Conservation (phyloP, 1,139 yeast species). For the Pichia sp. region DNA sequence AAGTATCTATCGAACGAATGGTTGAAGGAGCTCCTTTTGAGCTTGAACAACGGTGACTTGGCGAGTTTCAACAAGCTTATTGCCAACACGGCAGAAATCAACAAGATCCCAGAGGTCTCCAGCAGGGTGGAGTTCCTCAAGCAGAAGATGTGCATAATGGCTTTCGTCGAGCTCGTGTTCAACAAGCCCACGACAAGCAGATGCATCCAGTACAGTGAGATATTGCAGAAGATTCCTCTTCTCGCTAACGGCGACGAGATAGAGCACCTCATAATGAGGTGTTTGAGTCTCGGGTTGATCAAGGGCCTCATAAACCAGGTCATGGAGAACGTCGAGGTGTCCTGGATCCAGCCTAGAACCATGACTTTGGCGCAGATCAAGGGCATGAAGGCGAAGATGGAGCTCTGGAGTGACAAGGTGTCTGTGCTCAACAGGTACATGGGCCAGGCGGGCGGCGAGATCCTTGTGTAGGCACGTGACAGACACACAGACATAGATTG, state of each 20-base stretch:
- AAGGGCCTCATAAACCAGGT: constrained; percentile 89
- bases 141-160: constrained; percentile 90
- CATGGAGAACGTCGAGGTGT: constrained; percentile 66
- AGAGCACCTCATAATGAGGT: constrained; percentile 87
- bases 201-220: constrained; percentile 65
- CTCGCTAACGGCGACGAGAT: constrained; percentile 62
- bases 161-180: constrained; percentile 84
- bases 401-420: constrained; percentile 75
- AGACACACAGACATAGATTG: not conserved
- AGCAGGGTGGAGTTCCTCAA: constrained; percentile 63
- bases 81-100: constrained; percentile 30
- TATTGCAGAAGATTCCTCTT: constrained; percentile 68
- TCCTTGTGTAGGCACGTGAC: constrained; percentile 44
- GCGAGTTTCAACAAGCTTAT: constrained; percentile 48
- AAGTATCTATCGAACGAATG: constrained; percentile 53
- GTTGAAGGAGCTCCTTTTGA: constrained; percentile 66
- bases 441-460: constrained; percentile 52
- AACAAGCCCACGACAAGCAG: constrained; percentile 72
- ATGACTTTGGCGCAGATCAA: constrained; percentile 77
- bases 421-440: constrained; percentile 57
- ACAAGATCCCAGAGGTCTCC: constrained; percentile 54
- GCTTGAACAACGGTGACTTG: constrained; percentile 78
- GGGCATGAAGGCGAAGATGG: constrained; percentile 67
- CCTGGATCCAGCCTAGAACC: constrained; percentile 95
- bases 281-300: constrained; percentile 76